Base-by-base conservation (phyloP, 805 yeast genomes). In the Metschnikowia arizonensis region DNA sequence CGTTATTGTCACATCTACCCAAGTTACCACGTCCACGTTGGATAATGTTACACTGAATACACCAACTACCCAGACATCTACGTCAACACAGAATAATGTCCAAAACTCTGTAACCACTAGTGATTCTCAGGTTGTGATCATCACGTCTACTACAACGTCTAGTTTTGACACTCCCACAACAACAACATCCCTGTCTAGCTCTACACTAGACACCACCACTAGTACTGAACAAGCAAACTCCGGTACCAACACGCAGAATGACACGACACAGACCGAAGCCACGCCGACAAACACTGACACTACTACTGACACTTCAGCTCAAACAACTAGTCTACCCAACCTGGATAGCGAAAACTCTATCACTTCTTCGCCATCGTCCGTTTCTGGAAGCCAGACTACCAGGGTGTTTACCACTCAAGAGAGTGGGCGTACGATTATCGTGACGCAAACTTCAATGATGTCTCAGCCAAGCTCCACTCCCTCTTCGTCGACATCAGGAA, bases 381-480 rank as follows among this genome's bases (percentile, higher is more conserved):
- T n/a, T 1, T 40, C 50, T 23, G 34, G 31, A 12, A 28, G 47
- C 15, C 44, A 35, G 5, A 62, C 73, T 15, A 64, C 72, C 1
- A 35, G 33, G 5, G 45, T 43, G 21, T 60, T 50, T 39, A 52
- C 57, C 4, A 64, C 73, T 1, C 68, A 62, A 2, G 65, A 61
- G 36, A 61, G 61, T 42, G 77, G 76, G 2, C 53, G 36, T 15
- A 69, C 74, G 2, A 60, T 70, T 2, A 50, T 68, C 26, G 73
- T 72, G 14, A 72, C 76, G n/a, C 56, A 57, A 24, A 72, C 76
- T 1, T 60, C 72, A 9, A 15, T 67, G 15, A 54, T 65, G 5
- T 45, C 59, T 2, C 44, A 52, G 26, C 52, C 69, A 11, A 50
- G 59, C 29, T 39, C 61, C 12, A 45, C 54, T 8, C 59, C 67